These are phyloP conservation scores for Fusarium sp. DNA, from an alignment of 2,329 filamentous ascomycete species.

Conservation along the genomic window DNA sequence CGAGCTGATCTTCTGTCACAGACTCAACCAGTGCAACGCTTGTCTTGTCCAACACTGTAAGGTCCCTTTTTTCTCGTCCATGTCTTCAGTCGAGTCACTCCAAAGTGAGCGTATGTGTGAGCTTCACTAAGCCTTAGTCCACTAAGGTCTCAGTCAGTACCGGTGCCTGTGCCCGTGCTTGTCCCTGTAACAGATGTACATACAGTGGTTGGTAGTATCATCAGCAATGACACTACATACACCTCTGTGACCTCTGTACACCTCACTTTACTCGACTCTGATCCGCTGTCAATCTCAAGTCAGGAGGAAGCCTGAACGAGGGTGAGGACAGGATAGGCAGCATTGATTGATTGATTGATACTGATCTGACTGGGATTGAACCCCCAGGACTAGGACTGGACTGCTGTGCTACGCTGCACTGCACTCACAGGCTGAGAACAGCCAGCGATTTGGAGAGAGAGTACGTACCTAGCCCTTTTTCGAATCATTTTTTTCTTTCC, in stretches of 20 bases:
- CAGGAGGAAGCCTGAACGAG: constrained; percentile 39
- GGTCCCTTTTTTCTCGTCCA: background rate
- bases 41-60: constrained; percentile 11
- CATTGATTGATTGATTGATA: constrained; percentile 36
- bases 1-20: constrained; percentile 29
- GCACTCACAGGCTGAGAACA: constrained; percentile 12
- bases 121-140: constrained; percentile 31
- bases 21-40: background rate
- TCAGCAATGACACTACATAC: background rate
- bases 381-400: constrained; percentile 10
- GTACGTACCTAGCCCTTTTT: constrained; percentile 33
- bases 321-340: constrained; percentile 13
- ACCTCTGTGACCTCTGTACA: constrained; percentile 17
- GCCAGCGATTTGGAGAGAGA: constrained; percentile 9
- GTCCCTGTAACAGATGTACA: constrained; percentile 34
- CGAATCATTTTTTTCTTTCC: constrained; percentile 26
- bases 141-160: constrained; percentile 28
- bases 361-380: constrained; percentile 34
- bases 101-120: constrained; percentile 27
- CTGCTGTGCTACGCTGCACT: constrained; percentile 5
- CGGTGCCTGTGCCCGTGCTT: constrained; percentile 26
- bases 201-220: background rate
- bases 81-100: constrained; percentile 13
- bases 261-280: constrained; percentile 13
- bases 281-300: constrained; percentile 40